A percentile compares a stretch with the other conserved stretches of the same genome.
Evolutionary conservation across 495 filamentous ascomycete species (phyloP).

Genomic region (Annulohypoxylon bovei): DNA sequence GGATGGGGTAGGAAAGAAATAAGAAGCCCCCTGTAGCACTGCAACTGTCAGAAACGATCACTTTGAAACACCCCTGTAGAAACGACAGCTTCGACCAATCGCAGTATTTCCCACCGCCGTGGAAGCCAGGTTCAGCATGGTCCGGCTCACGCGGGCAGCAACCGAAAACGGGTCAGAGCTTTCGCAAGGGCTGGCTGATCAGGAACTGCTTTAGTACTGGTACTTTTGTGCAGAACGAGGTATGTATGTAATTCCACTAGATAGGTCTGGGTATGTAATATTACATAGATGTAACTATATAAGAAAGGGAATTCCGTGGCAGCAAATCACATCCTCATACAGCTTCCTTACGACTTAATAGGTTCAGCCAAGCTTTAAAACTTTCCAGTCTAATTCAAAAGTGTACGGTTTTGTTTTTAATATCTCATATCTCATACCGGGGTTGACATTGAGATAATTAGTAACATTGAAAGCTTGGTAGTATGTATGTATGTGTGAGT

Average conservation of each 20-base stretch:
- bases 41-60: conserved; percentile 41
- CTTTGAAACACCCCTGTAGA: conserved; percentile 21
- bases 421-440: background rate
- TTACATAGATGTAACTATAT: too few species aligned
- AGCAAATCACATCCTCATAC: conserved; percentile 13
- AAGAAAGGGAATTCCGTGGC: background rate
- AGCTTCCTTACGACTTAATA: conserved; percentile 2
- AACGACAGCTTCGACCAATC: conserved; percentile 24
- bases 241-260: too few species aligned
- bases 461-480: background rate
- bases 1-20: conserved; percentile 17
- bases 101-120: conserved; percentile 26
- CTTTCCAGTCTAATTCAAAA: background rate
- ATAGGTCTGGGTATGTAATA: too few species aligned
- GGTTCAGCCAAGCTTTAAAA: background rate
- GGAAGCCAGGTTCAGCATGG: conserved; percentile 27
- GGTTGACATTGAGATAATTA: background rate
- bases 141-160: conserved; percentile 36
- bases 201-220: background rate
- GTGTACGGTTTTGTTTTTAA: background rate
- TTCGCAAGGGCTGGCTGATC: conserved; percentile 9
- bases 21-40: conserved; percentile 14
- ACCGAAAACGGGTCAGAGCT: conserved; percentile 24
- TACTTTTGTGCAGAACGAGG: background rate
- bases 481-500: background rate